These are phyloP conservation scores for Dipteronia sinensis DNA, from an alignment of 345 rosid species.

Conservation along the genomic window DNA sequence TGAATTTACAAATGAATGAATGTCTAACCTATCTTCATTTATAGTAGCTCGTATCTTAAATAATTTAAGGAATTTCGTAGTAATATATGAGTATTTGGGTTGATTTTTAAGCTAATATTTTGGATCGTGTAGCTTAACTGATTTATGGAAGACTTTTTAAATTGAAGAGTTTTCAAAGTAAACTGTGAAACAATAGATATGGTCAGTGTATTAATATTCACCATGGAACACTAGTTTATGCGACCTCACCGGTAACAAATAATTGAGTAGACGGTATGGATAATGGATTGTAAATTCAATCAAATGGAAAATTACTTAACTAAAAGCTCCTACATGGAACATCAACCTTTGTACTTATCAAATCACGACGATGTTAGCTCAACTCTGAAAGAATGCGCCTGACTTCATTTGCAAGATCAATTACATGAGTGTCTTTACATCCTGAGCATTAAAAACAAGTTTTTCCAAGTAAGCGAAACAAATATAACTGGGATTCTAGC, in stretches of 20 bases:
- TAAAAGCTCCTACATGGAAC: neutral
- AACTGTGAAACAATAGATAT: neutral
- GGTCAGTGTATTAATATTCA: too few species aligned
- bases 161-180: too few species aligned
- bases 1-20: too few species aligned
- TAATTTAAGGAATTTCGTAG: too few species aligned
- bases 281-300: neutral
- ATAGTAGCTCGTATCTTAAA: too few species aligned
- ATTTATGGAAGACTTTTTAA: too few species aligned
- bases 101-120: too few species aligned
- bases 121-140: too few species aligned
- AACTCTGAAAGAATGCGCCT: conserved; percentile 51
- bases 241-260: neutral
- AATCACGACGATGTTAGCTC: conserved; percentile 18
- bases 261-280: neutral
- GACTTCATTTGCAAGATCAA: conserved; percentile 69
- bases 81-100: too few species aligned
- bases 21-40: too few species aligned
- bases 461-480: neutral
- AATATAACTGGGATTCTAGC: neutral
- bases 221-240: neutral
- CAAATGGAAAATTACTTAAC: neutral
- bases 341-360: neutral
- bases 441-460: conserved; percentile 31
- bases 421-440: conserved; percentile 71